Evolutionary conservation across 176 grass and related monocot genomes (phyloP).

Genomic region (Triticum timopheevii): DNA sequence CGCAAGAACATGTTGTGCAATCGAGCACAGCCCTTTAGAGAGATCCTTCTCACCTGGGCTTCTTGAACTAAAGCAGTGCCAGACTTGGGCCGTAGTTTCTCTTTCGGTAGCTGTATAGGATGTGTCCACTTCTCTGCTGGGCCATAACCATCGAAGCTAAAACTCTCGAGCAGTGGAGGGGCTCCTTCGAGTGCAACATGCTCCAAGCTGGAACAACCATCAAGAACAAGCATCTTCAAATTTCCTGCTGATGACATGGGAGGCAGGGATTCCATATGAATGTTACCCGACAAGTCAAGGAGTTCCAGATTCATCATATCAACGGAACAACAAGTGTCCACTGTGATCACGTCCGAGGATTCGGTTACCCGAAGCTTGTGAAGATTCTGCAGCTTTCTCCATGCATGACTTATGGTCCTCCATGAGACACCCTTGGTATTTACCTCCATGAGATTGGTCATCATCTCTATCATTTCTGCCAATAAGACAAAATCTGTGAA

Average conservation of each 20-base stretch:
- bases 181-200: background rate
- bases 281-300: background rate
- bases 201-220: background rate
- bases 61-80: background rate
- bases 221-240: background rate
- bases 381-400: background rate
- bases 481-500: background rate
- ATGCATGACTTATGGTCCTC: background rate
- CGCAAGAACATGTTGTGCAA: background rate
- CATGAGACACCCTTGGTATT: conserved; percentile 5
- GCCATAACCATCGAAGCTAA: background rate
- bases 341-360: background rate
- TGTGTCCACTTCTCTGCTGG: background rate
- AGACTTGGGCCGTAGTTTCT: background rate
- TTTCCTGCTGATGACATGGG: background rate
- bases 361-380: background rate
- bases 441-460: background rate
- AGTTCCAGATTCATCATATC: background rate
- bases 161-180: background rate
- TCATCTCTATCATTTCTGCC: background rate
- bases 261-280: background rate
- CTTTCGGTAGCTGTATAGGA: background rate
- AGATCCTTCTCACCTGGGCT: background rate
- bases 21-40: background rate
- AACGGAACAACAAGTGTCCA: background rate